Evolutionary conservation across 2,329 filamentous ascomycete genomes (phyloP), one percentile per base, ranked within the genome.

Genomic region (Whalleya microplaca): DNA sequence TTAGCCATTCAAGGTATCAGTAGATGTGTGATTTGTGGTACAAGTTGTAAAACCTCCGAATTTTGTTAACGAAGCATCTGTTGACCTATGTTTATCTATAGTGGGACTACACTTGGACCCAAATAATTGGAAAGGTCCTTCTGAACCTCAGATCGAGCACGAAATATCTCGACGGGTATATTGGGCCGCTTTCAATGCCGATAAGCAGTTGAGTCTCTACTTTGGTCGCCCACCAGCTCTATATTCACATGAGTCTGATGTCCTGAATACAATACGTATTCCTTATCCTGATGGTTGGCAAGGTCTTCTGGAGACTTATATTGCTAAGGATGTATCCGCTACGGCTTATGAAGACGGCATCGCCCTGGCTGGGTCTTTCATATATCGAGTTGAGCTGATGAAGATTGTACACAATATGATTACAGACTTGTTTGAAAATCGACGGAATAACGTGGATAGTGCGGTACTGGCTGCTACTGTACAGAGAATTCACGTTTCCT

Each of bases 391-490:
- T 4, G 78, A 81, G 56, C 69, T 82, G 2, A 75, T 74, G 63
- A 80, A 81, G 63, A 80, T 81, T 41, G 68, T 78, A 7, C 79
- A 81, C 58, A 71, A 67, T 37, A 79, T 82, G n/a, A n/a, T n/a
- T n/a, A n/a, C 72, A 81, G 78, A 81, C 51, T 64, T 81, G 4
- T 81, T 80, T 51, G 78, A 82, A 63, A 82, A 81, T 51, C 72
- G 78, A 7, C 70, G 72, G 37, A 71, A 69, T 5, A 75, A 75
- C 44, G 70, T 75, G 0, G 76, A 78, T 53, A 65, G 73, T 16
- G 71, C 73, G 1, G 72, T 77, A 2, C 69, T 77, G 18, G 77
- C 76, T 20, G 72, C 75, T 10, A 76, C 74, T 12, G 75, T 76
- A 12, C 73, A 75, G 46, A 72, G 78, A 42, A 77, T 80, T n/a